Evolutionary conservation across 352 stramenopile genomes (phyloP).

Genomic region (Phytopythium ostracodes): DNA sequence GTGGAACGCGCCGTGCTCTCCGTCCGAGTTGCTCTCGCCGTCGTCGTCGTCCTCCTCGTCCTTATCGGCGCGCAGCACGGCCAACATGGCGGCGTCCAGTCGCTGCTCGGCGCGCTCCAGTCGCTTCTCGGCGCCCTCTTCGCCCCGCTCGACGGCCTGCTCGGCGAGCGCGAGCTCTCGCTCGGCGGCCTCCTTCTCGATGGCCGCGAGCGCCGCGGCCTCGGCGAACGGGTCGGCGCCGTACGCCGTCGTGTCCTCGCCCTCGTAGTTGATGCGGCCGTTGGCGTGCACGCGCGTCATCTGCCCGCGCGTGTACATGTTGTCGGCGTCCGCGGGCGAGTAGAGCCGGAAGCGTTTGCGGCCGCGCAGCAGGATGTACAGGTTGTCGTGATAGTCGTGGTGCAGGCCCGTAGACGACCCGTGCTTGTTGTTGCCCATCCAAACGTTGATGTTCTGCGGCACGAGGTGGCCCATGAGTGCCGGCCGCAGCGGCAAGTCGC

Average conservation of each 20-base stretch:
- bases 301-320: conserved; percentile 91
- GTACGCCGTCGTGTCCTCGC: conserved; percentile 79
- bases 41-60: conserved; percentile 39
- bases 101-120: conserved; percentile 53
- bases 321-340: conserved; percentile 78
- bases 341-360: conserved; percentile 95
- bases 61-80: conserved; percentile 60
- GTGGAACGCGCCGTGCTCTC: conserved; percentile 19
- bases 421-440: conserved; percentile 91
- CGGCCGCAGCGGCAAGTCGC: conserved; percentile 85
- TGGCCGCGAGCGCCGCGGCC: conserved; percentile 44
- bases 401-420: conserved; percentile 91
- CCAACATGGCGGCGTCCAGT: conserved; percentile 73
- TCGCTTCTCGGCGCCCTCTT: conserved; percentile 37
- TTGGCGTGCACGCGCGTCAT: conserved; percentile 90
- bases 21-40: conserved; percentile 31
- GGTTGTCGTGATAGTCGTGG: conserved; percentile 99
- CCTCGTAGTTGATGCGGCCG: conserved; percentile 95
- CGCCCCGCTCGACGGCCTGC: conserved; percentile 37
- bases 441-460: conserved; percentile 95
- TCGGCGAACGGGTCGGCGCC: conserved; percentile 62
- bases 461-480: conserved; percentile 87
- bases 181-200: conserved; percentile 65
- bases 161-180: conserved; percentile 57
- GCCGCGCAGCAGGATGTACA: conserved; percentile 95